Evolutionary conservation across 1,284 basidiomycete genomes (phyloP), one percentile per base, ranked within the genome.

Genomic region (Ceratobasidium sp.): DNA sequence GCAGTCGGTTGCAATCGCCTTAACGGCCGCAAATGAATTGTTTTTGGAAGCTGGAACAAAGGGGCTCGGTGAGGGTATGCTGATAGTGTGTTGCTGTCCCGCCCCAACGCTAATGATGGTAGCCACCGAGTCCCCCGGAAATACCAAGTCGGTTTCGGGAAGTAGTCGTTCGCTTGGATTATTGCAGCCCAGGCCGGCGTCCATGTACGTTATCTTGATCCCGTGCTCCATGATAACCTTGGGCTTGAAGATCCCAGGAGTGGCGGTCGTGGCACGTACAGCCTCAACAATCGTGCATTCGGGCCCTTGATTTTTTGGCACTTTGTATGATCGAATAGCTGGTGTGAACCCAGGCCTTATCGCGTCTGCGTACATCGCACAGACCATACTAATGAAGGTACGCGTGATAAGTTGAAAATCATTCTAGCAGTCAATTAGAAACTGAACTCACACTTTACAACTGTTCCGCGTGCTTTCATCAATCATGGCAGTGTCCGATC

Each of bases 61-160:
- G 4, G 8, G 6, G 2, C 67, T 21, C 7, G 50, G 32, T 1
- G 26, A 23, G 2, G 64, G 47, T 9, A 66, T 21, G 13, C 44
- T 32, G n/a, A 50, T 66, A 1, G 49, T 50, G 16, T 21, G 16
- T 1, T 11, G 4, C 35, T 66, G 63, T 26, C 63, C 63, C 9
- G 63, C 35, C n/a, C 63, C 63, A 21, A 66, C 23, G 63, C 63
- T 66, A 16, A 66, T 47, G 11, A 66, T 9, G 23, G 26, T 35
- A 5, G 46, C 18, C 16, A 52, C 18, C 28, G 30, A 14, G 4
- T 14, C 2, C 2, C 43, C 63, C 4, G 63, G 46, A 30, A 66
- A 66, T 1, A 66, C 16, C 5, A 21, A 14, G 7, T 23, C 18
- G 13, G 63, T 47, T 28, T 66, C 63, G 2, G 4, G 26, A 5